Percentiles rank a stretch among this genome's conserved stretches.
Conservation (phyloP, 1,139 yeast genomes). For the Scheffersomyces segobiensis region DNA sequence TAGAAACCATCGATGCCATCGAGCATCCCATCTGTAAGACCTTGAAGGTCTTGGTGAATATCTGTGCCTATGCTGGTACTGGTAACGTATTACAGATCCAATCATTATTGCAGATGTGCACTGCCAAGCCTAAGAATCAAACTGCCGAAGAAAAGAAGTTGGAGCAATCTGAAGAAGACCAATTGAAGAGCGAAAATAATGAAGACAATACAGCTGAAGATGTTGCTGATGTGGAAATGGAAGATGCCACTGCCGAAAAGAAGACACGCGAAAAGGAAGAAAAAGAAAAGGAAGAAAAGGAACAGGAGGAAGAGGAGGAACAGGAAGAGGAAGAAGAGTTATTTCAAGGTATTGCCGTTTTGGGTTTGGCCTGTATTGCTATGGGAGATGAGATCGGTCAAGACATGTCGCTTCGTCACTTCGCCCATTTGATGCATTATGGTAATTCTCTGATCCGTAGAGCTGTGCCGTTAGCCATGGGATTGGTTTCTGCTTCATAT, state of each 20-base stretch:
- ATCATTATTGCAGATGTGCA: constrained; percentile 83
- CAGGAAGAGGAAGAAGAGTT: constrained; percentile 58
- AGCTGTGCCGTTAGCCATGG: constrained; percentile 98
- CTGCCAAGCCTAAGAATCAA: constrained; percentile 52
- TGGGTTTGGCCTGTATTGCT: constrained; percentile 92
- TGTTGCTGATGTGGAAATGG: constrained; percentile 21
- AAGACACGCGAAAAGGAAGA: constrained; percentile 16
- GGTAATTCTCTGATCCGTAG: constrained; percentile 91
- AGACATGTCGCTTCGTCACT: constrained; percentile 96
- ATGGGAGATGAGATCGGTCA: constrained; percentile 99
- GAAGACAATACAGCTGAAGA: constrained; percentile 10
- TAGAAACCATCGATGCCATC: constrained; percentile 92
- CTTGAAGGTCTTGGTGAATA: constrained; percentile 84
- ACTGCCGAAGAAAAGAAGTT: constrained; percentile 35
- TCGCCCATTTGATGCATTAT: constrained; percentile 96
- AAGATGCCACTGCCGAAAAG: constrained; percentile 27
- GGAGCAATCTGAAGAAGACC: constrained; percentile 41
- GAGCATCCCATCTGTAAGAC: constrained; percentile 93
- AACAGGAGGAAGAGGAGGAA: constrained; percentile 27
- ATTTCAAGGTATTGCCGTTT: constrained; percentile 85
- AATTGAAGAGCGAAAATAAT: constrained; percentile 17
- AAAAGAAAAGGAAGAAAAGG: constrained; percentile 26
- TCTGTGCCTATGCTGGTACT: constrained; percentile 96
- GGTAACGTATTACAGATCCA: constrained; percentile 97
- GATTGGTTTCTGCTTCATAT: constrained; percentile 86